Percentiles rank a stretch among this genome's conserved stretches.
phyloP scores from a whole-genome alignment of 2,329 filamentous ascomycete genomes.

The Lachnellula suecica region DNA sequence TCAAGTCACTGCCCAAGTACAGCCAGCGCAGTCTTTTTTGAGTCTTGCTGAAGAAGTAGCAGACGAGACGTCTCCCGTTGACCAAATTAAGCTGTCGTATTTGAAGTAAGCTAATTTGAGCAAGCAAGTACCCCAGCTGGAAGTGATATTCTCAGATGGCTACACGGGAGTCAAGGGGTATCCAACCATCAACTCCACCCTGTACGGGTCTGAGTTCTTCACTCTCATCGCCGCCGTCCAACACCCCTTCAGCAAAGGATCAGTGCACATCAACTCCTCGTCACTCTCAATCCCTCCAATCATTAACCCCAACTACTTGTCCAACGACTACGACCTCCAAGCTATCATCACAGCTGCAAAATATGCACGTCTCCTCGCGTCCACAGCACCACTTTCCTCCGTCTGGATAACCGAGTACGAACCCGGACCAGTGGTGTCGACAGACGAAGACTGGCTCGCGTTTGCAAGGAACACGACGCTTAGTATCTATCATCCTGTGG shows the following conservation, averaged over 20 bases:
- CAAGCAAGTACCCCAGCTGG: slow-evolving; percentile 19
- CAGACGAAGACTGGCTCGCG: slow-evolving; percentile 3
- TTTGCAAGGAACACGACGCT: slow-evolving; percentile 6
- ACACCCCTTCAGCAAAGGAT: slow-evolving; percentile 56
- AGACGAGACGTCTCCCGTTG: slow-evolving; percentile 32
- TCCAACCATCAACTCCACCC: slow-evolving; percentile 8
- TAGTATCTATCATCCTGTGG: slow-evolving; percentile 11
- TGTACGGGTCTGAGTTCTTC: slow-evolving; percentile 21
- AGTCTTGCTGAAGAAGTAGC: slow-evolving; percentile 35
- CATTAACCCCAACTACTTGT: slow-evolving; percentile 56
- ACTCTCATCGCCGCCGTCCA: slow-evolving; percentile 50
- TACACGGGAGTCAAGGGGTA: slow-evolving; percentile 39
- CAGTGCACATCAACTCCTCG: slow-evolving; percentile 50
- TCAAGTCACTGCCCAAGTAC: slow-evolving; percentile 35
- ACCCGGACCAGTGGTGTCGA: slow-evolving; percentile 14
- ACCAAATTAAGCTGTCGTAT: slow-evolving; percentile 40
- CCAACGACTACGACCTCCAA: slow-evolving; percentile 49
- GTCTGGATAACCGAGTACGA: slow-evolving; percentile 24
- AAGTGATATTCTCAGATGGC: slow-evolving; percentile 41
- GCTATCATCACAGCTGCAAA: slow-evolving; percentile 20
- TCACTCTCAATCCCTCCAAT: slow-evolving; percentile 39
- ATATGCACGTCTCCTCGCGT: slow-evolving; percentile 17
- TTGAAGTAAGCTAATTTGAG: slow-evolving; percentile 30
- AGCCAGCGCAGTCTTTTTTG: slow-evolving; percentile 23
- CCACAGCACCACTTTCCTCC: slow-evolving; percentile 12